A percentile compares a stretch with the other conserved stretches of the same genome.
phyloP scores from a whole-genome alignment of 2,329 filamentous ascomycete species.

The Venturia asperata region DNA sequence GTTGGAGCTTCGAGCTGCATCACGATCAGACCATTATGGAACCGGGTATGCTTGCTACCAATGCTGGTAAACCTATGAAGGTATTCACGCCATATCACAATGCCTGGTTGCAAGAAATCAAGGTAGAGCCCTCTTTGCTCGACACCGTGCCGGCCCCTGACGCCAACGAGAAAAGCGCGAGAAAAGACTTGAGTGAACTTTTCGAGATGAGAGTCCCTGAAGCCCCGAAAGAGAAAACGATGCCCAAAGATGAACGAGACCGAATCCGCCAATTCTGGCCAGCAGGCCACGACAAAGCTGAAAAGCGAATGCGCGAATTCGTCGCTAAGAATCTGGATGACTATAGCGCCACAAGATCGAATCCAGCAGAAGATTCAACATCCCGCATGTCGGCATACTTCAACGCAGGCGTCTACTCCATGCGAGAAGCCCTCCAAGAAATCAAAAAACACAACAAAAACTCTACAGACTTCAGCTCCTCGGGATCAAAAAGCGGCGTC shows the following conservation, averaged over 20 bases:
- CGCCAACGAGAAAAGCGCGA: conserved; percentile 30
- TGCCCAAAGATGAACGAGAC: conserved; percentile 34
- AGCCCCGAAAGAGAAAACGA: conserved; percentile 37
- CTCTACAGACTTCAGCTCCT: conserved; percentile 38
- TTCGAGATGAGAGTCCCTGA: conserved; percentile 31
- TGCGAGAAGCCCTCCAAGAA: conserved; percentile 40
- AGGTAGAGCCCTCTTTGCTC: conserved; percentile 37
- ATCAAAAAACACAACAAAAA: conserved; percentile 37
- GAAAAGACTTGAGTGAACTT: conserved; percentile 28
- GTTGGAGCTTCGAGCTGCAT: conserved; percentile 37
- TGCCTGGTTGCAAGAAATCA: conserved; percentile 40
- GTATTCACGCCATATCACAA: conserved; percentile 47
- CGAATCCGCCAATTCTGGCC: conserved; percentile 40
- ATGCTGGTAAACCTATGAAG: conserved; percentile 42
- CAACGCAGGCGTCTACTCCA: conserved; percentile 38
- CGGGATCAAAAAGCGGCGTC: conserved; percentile 32
- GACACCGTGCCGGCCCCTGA: conserved; percentile 37
- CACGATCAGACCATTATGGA: conserved; percentile 46
- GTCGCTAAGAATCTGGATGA: conserved; percentile 35
- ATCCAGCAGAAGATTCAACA: conserved; percentile 38
- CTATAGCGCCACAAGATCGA: conserved; percentile 37
- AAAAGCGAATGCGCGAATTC: conserved; percentile 36
- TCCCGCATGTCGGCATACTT: conserved; percentile 40
- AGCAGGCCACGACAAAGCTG: conserved; percentile 37
- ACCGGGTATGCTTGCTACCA: conserved; percentile 38